Conservation (phyloP, 2,329 filamentous ascomycete species). For the Alternaria sp. region DNA sequence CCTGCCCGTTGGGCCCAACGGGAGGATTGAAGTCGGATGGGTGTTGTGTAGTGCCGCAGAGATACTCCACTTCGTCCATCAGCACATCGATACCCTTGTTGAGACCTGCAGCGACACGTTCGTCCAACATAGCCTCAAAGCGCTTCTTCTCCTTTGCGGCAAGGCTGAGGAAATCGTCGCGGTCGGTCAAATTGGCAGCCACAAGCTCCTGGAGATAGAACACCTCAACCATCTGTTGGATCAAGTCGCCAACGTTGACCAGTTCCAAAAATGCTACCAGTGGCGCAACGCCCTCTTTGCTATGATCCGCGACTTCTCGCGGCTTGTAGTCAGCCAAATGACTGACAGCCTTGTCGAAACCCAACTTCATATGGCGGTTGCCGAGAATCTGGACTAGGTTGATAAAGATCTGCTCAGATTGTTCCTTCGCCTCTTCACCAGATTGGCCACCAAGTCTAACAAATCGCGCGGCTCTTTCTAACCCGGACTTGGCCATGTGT, state of each 20-base stretch:
- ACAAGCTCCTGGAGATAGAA: slow-evolving; percentile 97
- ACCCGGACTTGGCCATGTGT: slow-evolving; percentile 83
- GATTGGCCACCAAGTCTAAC: slow-evolving; percentile 79
- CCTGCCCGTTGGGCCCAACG: slow-evolving; percentile 41
- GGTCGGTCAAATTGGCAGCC: slow-evolving; percentile 80
- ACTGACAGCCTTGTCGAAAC: slow-evolving; percentile 89
- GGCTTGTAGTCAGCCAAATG: slow-evolving; percentile 93
- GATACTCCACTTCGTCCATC: slow-evolving; percentile 97
- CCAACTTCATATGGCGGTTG: slow-evolving; percentile 84
- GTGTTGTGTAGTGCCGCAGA: slow-evolving; percentile 85
- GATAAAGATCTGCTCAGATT: slow-evolving; percentile 90
- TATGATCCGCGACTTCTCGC: slow-evolving; percentile 76
- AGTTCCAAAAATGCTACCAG: slow-evolving; percentile 95
- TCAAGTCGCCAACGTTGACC: slow-evolving; percentile 96
- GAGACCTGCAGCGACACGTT: slow-evolving; percentile 90
- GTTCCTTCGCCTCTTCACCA: slow-evolving; percentile 82
- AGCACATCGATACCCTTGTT: slow-evolving; percentile 98
- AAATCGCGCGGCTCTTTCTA: slow-evolving; percentile 85
- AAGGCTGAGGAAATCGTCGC: slow-evolving; percentile 92
- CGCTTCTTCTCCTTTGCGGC: slow-evolving; percentile 95
- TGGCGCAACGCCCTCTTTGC: slow-evolving; percentile 78
- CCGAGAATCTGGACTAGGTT: slow-evolving; percentile 83
- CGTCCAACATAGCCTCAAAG: slow-evolving; percentile 98
- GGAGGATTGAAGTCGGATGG: slow-evolving; percentile 90
- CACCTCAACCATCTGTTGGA: slow-evolving; percentile 98